Conservation (phyloP, 2,329 filamentous ascomycete genomes). For the Rhynchosporium secalis region DNA sequence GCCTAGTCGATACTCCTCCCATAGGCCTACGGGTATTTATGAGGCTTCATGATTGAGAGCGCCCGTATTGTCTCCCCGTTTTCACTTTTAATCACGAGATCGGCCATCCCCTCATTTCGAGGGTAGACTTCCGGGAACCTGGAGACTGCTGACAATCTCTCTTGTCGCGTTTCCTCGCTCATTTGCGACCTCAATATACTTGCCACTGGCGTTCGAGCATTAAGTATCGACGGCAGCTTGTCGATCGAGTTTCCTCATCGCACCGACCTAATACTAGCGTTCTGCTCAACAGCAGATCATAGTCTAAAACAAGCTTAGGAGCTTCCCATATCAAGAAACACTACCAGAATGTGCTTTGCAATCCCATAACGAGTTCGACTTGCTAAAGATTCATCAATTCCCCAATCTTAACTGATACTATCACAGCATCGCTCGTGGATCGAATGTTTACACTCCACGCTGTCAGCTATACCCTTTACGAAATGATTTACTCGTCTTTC, state of each 20-base stretch:
- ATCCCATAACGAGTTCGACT: background rate
- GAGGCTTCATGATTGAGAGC: background rate
- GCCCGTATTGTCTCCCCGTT: background rate
- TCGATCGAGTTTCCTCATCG: constrained; percentile 1
- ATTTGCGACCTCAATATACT: background rate
- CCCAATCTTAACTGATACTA: background rate
- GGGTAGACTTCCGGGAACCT: background rate
- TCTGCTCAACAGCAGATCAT: background rate
- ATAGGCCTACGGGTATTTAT: background rate
- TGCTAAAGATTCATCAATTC: background rate
- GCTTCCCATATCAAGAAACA: background rate
- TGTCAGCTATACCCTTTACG: background rate
- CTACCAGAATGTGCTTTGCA: constrained; percentile 1
- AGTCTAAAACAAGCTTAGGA: background rate
- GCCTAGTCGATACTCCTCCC: background rate
- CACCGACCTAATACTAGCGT: background rate
- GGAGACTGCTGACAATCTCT: background rate
- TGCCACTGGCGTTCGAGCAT: background rate
- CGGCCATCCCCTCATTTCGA: background rate
- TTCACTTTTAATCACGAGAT: background rate
- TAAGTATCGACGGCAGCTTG: background rate
- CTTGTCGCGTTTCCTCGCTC: background rate
- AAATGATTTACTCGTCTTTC: constrained; percentile 4
- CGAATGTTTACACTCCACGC: background rate
- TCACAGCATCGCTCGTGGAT: background rate